Evolutionary conservation across 257 asterid genomes (phyloP).

Genomic region (Solanum pennellii): DNA sequence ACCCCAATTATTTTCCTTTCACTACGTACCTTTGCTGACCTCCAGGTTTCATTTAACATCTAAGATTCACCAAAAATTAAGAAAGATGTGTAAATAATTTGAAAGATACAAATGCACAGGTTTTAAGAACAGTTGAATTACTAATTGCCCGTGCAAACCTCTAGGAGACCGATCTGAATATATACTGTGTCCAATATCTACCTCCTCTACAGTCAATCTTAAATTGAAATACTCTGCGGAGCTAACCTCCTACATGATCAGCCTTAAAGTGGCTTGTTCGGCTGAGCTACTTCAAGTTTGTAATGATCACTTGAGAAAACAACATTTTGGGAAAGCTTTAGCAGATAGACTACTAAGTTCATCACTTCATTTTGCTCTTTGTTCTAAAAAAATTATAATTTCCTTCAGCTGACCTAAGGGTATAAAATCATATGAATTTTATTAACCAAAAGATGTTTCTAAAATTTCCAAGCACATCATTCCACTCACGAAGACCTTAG

Average conservation of each 20-base stretch:
- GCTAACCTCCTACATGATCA: background rate
- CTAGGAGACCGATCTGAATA: background rate
- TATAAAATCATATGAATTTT: background rate
- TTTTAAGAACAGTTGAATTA: background rate
- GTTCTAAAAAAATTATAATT: background rate
- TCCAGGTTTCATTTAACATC: background rate
- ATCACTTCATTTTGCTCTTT: background rate
- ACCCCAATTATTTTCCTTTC: background rate
- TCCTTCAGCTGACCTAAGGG: background rate
- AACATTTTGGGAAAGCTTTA: background rate
- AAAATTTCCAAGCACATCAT: background rate
- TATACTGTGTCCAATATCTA: background rate
- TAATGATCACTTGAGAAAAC: background rate
- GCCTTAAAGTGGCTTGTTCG: background rate
- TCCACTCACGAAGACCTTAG: background rate
- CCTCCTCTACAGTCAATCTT: background rate
- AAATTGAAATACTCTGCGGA: background rate
- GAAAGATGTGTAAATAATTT: background rate
- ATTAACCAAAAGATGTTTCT: background rate
- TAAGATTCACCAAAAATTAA: background rate
- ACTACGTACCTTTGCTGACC: background rate
- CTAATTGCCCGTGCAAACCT: background rate
- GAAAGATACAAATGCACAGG: background rate
- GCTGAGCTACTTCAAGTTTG: background rate
- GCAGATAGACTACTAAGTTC: background rate